Evolutionary conservation across 176 grass and related monocot species (phyloP).

Genomic region (Carex cristatella): DNA sequence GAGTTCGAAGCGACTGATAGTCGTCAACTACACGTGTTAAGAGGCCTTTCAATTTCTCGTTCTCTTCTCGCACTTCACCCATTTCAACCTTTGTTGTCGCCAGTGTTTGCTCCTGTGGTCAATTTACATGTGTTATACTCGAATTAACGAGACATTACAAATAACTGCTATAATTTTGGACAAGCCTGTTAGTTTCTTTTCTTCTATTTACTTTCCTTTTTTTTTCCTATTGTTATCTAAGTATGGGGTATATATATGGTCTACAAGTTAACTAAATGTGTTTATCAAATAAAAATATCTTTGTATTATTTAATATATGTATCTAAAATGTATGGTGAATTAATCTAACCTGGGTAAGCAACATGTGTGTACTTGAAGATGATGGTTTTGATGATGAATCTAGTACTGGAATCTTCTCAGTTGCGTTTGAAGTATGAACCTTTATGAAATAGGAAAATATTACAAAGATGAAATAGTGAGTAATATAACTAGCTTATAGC

Average conservation of each 20-base stretch:
- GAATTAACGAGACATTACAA: neutral
- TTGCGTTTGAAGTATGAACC: constrained; percentile 21
- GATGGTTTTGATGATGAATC: constrained; percentile 25
- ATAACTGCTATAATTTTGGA: neutral
- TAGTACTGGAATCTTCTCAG: constrained; percentile 25
- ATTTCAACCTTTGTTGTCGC: constrained; percentile 66
- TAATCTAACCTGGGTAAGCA: constrained; percentile 34
- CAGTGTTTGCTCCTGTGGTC: constrained; percentile 32
- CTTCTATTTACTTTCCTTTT: neutral
- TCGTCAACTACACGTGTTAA: constrained; percentile 44
- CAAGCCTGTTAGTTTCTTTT: neutral
- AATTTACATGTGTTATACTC: neutral
- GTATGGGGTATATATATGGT: neutral
- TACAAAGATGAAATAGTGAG: constrained; percentile 1
- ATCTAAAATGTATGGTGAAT: constrained; percentile 20
- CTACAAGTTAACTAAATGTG: neutral
- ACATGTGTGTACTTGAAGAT: constrained; percentile 14
- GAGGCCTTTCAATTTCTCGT: constrained; percentile 56
- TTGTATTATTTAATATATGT: neutral
- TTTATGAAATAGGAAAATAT: constrained; percentile 19
- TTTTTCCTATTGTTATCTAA: neutral
- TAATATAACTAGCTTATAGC: neutral
- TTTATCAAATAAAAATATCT: neutral
- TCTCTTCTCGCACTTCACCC: constrained; percentile 71
- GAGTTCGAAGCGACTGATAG: constrained; percentile 56